Base-by-base conservation (phyloP, 1,139 yeast species). In the Hyphopichia pseudoburtonii region DNA sequence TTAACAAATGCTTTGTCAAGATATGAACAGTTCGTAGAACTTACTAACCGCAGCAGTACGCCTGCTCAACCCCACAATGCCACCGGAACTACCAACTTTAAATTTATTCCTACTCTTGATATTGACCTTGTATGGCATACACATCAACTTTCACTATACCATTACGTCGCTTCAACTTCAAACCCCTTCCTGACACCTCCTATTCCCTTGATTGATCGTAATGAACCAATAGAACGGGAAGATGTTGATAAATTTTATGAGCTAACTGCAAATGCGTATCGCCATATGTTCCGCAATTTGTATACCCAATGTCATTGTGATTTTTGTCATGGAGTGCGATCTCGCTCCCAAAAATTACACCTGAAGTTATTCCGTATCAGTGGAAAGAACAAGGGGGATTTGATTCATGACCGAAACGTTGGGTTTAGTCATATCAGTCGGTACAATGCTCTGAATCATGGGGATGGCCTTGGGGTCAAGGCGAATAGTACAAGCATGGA, bases 101-200 rank as follows among this genome's bases (percentile, higher is more conserved):
- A n/a, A n/a, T 27, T 27, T 8, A 64, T 67, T 1, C 73, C 74
- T 0, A 64, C 73, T 1, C 48, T 66, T 36, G 73, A 68, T 37
- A 58, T 68, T 23, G 73, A 68, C 40, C 49, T 68, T 29, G 50
- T 62, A 1, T 67, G 73, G 73, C 71, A 64, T 38, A 66, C 73
- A 7, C 71, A 67, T 41, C 70, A 62, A 39, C 48, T 67, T 22
- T 46, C 54, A 3, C 53, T 59, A 30, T 36, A 32, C 15, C 44
- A 44, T 18, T 67, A 68, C 43, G n/a, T n/a, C n/a, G n/a, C n/a
- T n/a, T n/a, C n/a, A n/a, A n/a, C n/a, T n/a, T n/a, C n/a, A 4
- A 11, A 27, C n/a, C 18, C 3, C 10, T 15, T 16, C 3, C 17
- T 7, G n/a, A 15, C 9, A 27, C 4, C n/a, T n/a, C n/a, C n/a